Base-by-base conservation (phyloP, 352 stramenopile genomes). In the Pythium phragmitis region DNA sequence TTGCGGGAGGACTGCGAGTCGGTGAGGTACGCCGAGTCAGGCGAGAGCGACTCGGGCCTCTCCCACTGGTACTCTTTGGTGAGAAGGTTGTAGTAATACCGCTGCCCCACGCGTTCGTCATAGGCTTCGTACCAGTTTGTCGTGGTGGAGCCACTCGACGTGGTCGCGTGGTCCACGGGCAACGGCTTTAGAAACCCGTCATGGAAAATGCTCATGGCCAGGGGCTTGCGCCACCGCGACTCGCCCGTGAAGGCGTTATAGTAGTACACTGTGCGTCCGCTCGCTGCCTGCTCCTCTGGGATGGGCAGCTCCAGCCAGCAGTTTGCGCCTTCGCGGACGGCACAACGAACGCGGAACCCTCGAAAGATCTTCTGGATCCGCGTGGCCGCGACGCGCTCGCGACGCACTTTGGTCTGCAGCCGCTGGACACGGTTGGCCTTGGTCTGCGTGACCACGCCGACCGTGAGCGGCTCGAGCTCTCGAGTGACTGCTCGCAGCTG, bases 381-480 rank as follows among this genome's bases (percentile, higher is more conserved):
- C 3, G 63, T 89, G 3, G 88, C 86, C 0, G 77, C 90, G 7
- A 72, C 63, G 7, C 83, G 73, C 52, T 94, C 73, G 2, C 71
- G 66, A 6, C 86, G 79, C 30, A 98, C 86, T 47, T 88, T 82
- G 9, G 77, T 70, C 34, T 96, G 83, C 13, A 98, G 62, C 2
- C 82, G 69, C 21, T 77, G 76, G 0, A 75, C 78, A 12, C 90
- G 81, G 21, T 83, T 80, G 43, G 80, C 77, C 13, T 79, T 82
- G 14, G 92, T 92, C 57, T 97, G 92, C 42, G 75, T 68, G 4
- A 91, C 73, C 11, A 96, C 81, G 16, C 88, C 88, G 30, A 86
- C 72, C 2, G 90, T 95, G 45, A 97, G 67, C n/a, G 92, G 89
- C 60, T 95, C 82, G 3, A 98, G 75, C 45, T 97, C 73, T 7